A percentile compares a stretch with the other conserved stretches of the same genome.
phyloP scores from a whole-genome alignment of 2,329 filamentous ascomycete species.

The Passalora sequoiae region DNA sequence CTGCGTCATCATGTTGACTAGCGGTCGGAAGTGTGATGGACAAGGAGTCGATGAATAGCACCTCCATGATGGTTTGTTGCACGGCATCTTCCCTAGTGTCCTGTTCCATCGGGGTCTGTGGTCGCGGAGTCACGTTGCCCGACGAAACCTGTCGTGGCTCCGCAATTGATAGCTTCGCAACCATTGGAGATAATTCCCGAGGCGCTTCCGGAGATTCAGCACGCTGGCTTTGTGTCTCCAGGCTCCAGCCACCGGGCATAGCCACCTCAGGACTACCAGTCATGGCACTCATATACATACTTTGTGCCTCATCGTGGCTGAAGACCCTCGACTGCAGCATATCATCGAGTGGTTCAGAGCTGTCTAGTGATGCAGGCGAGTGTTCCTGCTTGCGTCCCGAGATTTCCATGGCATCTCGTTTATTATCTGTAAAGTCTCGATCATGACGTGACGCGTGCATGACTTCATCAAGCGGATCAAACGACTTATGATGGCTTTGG shows the following conservation, averaged over 20 bases:
- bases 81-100: no score
- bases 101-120: slow-evolving; percentile 21
- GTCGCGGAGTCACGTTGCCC: slow-evolving; percentile 28
- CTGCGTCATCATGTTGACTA: not conserved
- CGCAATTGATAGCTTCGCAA: not conserved
- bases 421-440: slow-evolving; percentile 23
- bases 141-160: slow-evolving; percentile 7
- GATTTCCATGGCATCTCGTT: slow-evolving; percentile 18
- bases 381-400: not conserved
- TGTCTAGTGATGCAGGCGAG: slow-evolving; percentile 6
- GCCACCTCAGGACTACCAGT: slow-evolving; percentile 34
- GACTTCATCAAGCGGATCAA: slow-evolving; percentile 22
- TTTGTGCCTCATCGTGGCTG: slow-evolving; percentile 74
- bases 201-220: slow-evolving; percentile 28
- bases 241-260: slow-evolving; percentile 43
- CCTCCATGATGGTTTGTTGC: no score
- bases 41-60: no score
- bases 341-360: slow-evolving; percentile 18
- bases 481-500: slow-evolving; percentile 17
- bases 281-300: slow-evolving; percentile 76
- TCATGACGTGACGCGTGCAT: slow-evolving; percentile 4
- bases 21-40: slow-evolving; percentile 7
- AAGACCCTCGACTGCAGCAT: slow-evolving; percentile 59
- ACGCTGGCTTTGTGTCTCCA: slow-evolving; percentile 27
- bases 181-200: not conserved